These are phyloP conservation scores for Forsythia viridissima DNA, from an alignment of 257 asterid species.

Conservation along the genomic window DNA sequence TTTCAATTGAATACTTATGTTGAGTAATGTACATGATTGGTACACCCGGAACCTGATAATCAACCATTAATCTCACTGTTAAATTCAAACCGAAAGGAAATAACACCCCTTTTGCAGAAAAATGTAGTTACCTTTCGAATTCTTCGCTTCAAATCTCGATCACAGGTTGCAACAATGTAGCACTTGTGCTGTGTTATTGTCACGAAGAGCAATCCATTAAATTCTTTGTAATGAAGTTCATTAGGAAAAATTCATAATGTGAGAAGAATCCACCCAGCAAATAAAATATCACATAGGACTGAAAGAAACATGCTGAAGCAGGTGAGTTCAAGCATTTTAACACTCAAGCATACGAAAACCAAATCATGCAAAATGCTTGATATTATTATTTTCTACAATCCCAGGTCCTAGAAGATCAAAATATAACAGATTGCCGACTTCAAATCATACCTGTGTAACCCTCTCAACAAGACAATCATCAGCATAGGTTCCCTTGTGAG, in stretches of 20 bases:
- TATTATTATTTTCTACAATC: background rate
- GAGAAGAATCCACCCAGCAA: conserved; percentile 4
- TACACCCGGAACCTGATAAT: conserved; percentile 79
- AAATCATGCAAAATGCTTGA: background rate
- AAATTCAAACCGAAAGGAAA: conserved; percentile 2
- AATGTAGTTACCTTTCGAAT: conserved; percentile 68
- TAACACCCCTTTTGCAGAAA: background rate
- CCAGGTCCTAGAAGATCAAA: background rate
- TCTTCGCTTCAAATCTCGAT: conserved; percentile 95
- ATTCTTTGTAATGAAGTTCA: background rate
- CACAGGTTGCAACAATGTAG: conserved; percentile 97
- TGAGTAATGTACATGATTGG: conserved; percentile 92
- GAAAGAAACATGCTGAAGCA: background rate
- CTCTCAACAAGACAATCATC: conserved; percentile 95
- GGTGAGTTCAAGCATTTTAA: conserved; percentile 4
- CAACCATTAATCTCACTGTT: conserved; percentile 8
- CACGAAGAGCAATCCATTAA: conserved; percentile 19
- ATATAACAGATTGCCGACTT: background rate
- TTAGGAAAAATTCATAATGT: conserved; percentile 4
- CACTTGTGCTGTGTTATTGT: conserved; percentile 75
- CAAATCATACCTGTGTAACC: conserved; percentile 71
- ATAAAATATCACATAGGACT: background rate
- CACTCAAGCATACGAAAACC: background rate
- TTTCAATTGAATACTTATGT: conserved; percentile 80
- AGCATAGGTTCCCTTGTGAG: conserved; percentile 98